A percentile compares a stretch with the other conserved stretches of the same genome.
phyloP scores from a whole-genome alignment of 805 yeast genomes.

The Lipomyces oligophaga region DNA sequence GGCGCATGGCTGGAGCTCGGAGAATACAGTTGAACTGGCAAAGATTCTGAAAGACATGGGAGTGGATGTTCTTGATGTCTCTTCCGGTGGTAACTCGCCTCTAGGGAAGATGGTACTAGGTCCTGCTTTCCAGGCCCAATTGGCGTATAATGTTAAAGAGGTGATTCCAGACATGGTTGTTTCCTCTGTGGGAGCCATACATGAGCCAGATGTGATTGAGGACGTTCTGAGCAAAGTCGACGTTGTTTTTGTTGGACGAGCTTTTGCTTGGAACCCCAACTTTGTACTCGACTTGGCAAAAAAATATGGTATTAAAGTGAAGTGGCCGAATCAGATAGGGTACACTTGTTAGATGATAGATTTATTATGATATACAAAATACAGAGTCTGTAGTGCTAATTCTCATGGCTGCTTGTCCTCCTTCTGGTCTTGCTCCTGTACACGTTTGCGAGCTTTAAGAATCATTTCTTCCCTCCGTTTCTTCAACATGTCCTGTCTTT shows the following conservation, averaged over 20 bases:
- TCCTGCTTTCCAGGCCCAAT: constrained; percentile 41
- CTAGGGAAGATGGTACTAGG: constrained; percentile 35
- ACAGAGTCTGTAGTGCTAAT: too few species aligned
- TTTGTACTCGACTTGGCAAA: constrained; percentile 51
- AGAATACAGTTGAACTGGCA: constrained; percentile 41
- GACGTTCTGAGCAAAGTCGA: constrained; percentile 46
- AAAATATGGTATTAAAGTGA: constrained; percentile 43
- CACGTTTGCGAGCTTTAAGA: constrained; percentile 55
- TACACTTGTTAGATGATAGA: too few species aligned
- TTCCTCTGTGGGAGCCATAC: constrained; percentile 48
- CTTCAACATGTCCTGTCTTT: constrained; percentile 45
- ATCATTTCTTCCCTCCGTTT: constrained; percentile 57
- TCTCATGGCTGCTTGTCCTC: too few species aligned
- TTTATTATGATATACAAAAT: too few species aligned
- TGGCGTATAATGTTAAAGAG: constrained; percentile 44
- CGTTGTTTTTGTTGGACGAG: constrained; percentile 46
- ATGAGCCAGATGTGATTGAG: constrained; percentile 40
- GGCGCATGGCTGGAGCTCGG: constrained; percentile 41
- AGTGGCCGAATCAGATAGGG: constrained; percentile 39
- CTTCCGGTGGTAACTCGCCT: constrained; percentile 50
- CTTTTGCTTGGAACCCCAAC: constrained; percentile 50
- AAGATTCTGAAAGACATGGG: constrained; percentile 34
- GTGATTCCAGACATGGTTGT: constrained; percentile 46
- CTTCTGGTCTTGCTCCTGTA: constrained; percentile 34
- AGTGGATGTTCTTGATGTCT: constrained; percentile 52